Evolutionary conservation across 2,329 filamentous ascomycete genomes (phyloP).

Genomic region (Atkinsonella hypoxylon): DNA sequence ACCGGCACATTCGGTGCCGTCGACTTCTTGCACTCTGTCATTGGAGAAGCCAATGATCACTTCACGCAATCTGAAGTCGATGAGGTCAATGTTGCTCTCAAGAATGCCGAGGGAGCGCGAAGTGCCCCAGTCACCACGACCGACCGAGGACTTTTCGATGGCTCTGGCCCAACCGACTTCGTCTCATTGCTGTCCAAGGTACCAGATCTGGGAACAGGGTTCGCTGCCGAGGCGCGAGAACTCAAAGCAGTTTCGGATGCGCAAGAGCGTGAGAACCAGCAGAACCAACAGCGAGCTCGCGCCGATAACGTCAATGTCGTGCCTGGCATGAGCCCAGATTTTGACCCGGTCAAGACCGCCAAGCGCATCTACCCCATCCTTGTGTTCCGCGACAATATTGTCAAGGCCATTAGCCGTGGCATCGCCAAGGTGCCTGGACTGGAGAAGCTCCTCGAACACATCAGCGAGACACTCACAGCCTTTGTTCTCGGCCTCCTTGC

Average conservation of each 20-base stretch:
- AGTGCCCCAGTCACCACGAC: slow-evolving; percentile 22
- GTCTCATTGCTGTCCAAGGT: slow-evolving; percentile 64
- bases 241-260: slow-evolving; percentile 49
- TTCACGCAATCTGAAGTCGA: slow-evolving; percentile 79
- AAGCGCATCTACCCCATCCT: slow-evolving; percentile 89
- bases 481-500: slow-evolving; percentile 86
- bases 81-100: slow-evolving; percentile 63
- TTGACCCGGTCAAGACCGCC: slow-evolving; percentile 67
- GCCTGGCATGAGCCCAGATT: slow-evolving; percentile 61
- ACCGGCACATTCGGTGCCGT: slow-evolving; percentile 68
- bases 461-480: slow-evolving; percentile 82
- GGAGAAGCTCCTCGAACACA: slow-evolving; percentile 81
- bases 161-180: slow-evolving; percentile 41
- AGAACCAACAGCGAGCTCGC: slow-evolving; percentile 29
- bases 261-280: slow-evolving; percentile 47
- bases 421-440: slow-evolving; percentile 89
- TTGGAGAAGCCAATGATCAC: slow-evolving; percentile 68
- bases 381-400: slow-evolving; percentile 85
- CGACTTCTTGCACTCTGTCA: slow-evolving; percentile 71
- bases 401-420: slow-evolving; percentile 71
- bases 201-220: slow-evolving; percentile 54
- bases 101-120: slow-evolving; percentile 47
- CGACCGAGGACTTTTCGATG: slow-evolving; percentile 30
- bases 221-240: slow-evolving; percentile 53
- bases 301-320: slow-evolving; percentile 44